phyloP scores from a whole-genome alignment of 441 rosid genomes.

The Eutrema salsugineum region DNA sequence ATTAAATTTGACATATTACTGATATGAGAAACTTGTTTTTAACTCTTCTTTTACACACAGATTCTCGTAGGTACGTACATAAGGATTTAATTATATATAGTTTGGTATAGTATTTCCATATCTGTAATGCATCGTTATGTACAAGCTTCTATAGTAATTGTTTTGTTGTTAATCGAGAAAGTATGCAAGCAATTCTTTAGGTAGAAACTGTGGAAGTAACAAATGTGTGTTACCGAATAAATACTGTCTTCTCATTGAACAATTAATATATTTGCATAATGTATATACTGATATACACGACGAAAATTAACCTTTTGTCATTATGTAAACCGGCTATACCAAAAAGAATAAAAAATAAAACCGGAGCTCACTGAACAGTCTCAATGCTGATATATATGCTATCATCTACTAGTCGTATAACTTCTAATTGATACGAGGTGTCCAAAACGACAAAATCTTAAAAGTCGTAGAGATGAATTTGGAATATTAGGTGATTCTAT shows the following conservation, averaged over 20 bases:
- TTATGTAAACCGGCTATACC: neutral
- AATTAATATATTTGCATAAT: neutral
- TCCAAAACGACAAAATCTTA: neutral
- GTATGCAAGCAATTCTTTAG: no score
- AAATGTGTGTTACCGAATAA: no score
- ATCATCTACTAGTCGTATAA: neutral
- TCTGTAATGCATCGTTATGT: neutral
- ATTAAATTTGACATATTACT: neutral
- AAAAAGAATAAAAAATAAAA: neutral
- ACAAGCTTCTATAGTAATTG: neutral
- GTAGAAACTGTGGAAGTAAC: no score
- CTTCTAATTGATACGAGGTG: neutral
- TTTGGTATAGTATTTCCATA: neutral
- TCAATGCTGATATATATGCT: neutral
- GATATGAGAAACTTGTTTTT: neutral
- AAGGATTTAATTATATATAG: neutral
- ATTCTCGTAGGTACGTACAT: neutral
- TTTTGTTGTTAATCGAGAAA: no score
- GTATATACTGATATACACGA: neutral
- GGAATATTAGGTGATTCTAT: neutral
- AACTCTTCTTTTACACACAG: neutral
- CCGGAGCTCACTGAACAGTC: neutral
- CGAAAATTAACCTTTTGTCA: neutral
- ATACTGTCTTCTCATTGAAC: neutral
- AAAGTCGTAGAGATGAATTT: neutral